Evolutionary conservation across 176 grass and related monocot genomes (phyloP), one percentile per base, ranked within the genome.

Genomic region (Rhynchospora breviuscula): DNA sequence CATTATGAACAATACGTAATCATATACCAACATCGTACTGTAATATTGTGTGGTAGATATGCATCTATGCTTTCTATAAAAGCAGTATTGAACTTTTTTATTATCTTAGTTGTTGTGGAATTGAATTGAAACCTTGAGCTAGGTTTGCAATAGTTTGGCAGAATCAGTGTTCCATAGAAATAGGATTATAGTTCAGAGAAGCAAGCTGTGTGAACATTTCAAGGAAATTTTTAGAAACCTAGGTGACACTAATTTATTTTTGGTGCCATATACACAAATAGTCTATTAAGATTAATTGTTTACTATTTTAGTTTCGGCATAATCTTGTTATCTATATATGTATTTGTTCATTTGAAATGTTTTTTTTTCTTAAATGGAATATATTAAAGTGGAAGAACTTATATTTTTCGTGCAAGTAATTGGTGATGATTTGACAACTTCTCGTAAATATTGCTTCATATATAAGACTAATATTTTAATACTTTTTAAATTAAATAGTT

Each of bases 391-490:
- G 25, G 48, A 79, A 80, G n/a, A 60, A 78, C 31, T 25, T 46
- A 63, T 23, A 59, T 29, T 48, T 82, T 82, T 82, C 80, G 48
- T 52, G 21, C 63, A 67, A 67, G 62, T 10, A 82, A 40, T 48
- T 23, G 60, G 23, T 5, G 59, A 82, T 66, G 60, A 67, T 51
- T 53, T 82, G 44, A 21, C 80, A 64, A 67, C 19, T 65, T 82
- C n/a, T 44, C 22, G 5, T 35, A 54, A 52, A 18, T 29, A 26
- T 66, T 26, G 60, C 11, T 68, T 51, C 12, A 48, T 10, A 51
- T 48, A 68, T 43, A 48, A 81, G 31, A 51, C 43, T 22, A 81
- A 45, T 81, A 51, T 81, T 66, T 13, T 8, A 29, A 67, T 67
- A 18, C 13, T 80, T 40, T 66, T 14, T 64, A 68, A 67, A 18